Percentiles rank a stretch among this genome's conserved stretches.
Conservation (phyloP, 2,329 filamentous ascomycete genomes). For the Neopestalotiopsis clavispora region DNA sequence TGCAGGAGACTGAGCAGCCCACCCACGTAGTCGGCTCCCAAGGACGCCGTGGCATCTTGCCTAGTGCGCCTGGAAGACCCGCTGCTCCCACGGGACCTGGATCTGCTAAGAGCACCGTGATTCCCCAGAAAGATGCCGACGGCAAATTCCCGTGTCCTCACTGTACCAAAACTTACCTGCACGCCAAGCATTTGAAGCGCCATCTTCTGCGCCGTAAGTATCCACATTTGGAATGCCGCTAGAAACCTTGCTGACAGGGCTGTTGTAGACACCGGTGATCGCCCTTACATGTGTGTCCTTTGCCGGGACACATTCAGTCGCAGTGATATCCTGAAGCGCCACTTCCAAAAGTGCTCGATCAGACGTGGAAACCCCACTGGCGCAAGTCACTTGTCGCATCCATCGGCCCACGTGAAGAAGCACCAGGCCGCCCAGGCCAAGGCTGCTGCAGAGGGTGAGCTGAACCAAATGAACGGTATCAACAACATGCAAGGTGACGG, state of each 20-base stretch:
- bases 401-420: conserved; percentile 87
- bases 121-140: conserved; percentile 93
- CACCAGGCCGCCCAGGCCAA: conserved; percentile 62
- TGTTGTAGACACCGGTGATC: conserved; percentile 85
- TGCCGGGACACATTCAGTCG: conserved; percentile 98
- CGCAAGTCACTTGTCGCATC: conserved; percentile 91
- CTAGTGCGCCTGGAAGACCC: conserved; percentile 85
- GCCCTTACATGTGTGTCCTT: conserved; percentile 96
- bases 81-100: conserved; percentile 75
- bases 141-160: conserved; percentile 98
- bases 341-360: conserved; percentile 99
- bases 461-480: conserved; percentile 66
- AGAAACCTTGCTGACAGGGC: conserved; percentile 6
- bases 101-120: conserved; percentile 77
- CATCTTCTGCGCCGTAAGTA: conserved; percentile 94
- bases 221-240: conserved; percentile 2
- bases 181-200: conserved; percentile 96
- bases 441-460: conserved; percentile 53
- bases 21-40: conserved; percentile 96
- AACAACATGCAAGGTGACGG: conserved; percentile 61
- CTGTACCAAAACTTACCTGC: conserved; percentile 97
- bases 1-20: conserved; percentile 66
- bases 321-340: conserved; percentile 97
- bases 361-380: conserved; percentile 94
- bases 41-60: conserved; percentile 87